These are phyloP conservation scores for Coemansia javaensis DNA, from an alignment of 192 early-diverging fungal species.

Conservation along the genomic window DNA sequence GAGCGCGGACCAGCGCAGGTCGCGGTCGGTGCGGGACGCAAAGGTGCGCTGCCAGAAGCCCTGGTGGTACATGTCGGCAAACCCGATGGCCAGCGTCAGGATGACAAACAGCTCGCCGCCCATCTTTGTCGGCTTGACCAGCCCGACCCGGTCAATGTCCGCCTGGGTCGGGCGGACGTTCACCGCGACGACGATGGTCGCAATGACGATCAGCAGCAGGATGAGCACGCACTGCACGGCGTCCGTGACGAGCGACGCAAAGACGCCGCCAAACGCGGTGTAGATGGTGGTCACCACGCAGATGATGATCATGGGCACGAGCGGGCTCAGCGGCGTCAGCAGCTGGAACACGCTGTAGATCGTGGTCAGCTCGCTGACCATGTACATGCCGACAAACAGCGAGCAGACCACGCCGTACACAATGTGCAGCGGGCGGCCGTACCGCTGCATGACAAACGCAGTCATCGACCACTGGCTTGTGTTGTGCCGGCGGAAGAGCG, in stretches of 20 bases:
- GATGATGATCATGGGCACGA: conserved; percentile 55
- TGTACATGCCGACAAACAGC: conserved; percentile 58
- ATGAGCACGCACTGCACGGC: conserved; percentile 57
- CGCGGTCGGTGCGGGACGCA: conserved; percentile 59
- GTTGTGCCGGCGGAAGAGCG: conserved; percentile 56
- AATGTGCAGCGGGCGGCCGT: conserved; percentile 55
- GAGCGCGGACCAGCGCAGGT: conserved; percentile 55
- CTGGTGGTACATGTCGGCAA: conserved; percentile 64
- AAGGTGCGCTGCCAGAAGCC: conserved; percentile 72
- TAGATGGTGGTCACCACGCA: conserved; percentile 64
- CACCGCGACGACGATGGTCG: conserved; percentile 52
- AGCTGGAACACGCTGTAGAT: conserved; percentile 56
- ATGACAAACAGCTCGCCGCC: conserved; percentile 62
- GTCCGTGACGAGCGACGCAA: conserved; percentile 64
- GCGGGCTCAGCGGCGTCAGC: conserved; percentile 54
- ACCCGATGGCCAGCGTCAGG: conserved; percentile 58
- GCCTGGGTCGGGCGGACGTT: conserved; percentile 51
- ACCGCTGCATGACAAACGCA: conserved; percentile 60
- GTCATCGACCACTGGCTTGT: conserved; percentile 62
- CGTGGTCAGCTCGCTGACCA: conserved; percentile 64
- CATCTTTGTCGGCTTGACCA: conserved; percentile 60
- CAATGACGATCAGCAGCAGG: conserved; percentile 52
- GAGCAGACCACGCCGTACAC: conserved; percentile 57
- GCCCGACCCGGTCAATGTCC: conserved; percentile 47
- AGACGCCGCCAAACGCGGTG: conserved; percentile 64